phyloP scores from a whole-genome alignment of 2,329 filamentous ascomycete species.

The Pseudofabraea citricarpa region DNA sequence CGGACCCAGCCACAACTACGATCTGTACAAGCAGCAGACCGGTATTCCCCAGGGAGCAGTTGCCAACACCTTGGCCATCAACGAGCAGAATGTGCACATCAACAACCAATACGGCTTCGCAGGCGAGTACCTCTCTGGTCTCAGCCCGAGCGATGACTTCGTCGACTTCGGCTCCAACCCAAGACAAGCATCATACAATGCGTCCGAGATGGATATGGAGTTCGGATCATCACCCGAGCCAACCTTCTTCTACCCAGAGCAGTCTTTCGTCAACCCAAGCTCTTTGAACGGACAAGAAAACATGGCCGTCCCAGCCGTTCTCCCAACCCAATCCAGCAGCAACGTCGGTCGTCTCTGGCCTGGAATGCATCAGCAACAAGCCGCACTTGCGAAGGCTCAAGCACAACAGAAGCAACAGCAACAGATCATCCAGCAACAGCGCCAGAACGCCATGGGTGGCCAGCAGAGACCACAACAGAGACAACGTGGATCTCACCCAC shows the following conservation, averaged over 20 bases:
- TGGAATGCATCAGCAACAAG: slow-evolving; percentile 87
- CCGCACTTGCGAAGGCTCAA: slow-evolving; percentile 70
- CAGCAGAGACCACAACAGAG: slow-evolving; percentile 43
- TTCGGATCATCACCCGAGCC: slow-evolving; percentile 56
- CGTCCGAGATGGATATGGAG: slow-evolving; percentile 65
- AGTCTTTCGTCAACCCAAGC: slow-evolving; percentile 64
- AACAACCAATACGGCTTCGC: slow-evolving; percentile 43
- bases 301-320: slow-evolving; percentile 37
- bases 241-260: slow-evolving; percentile 58
- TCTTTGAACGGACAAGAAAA: slow-evolving; percentile 62
- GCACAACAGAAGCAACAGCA: slow-evolving; percentile 65
- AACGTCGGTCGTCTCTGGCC: slow-evolving; percentile 77
- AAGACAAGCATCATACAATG: slow-evolving; percentile 53
- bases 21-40: slow-evolving; percentile 92
- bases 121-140: slow-evolving; percentile 39
- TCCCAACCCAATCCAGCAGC: slow-evolving; percentile 44
- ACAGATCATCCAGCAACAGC: slow-evolving; percentile 55
- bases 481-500: slow-evolving; percentile 28
- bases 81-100: slow-evolving; percentile 52
- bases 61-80: slow-evolving; percentile 74
- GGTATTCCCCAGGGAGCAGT: slow-evolving; percentile 83
- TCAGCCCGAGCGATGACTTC: slow-evolving; percentile 57
- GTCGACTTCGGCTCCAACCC: slow-evolving; percentile 71
- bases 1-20: slow-evolving; percentile 90
- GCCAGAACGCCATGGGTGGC: slow-evolving; percentile 29